Percentiles rank a stretch among this genome's conserved stretches.
phyloP scores from a whole-genome alignment of 2,329 filamentous ascomycete species.

The Elsinoe perseae region DNA sequence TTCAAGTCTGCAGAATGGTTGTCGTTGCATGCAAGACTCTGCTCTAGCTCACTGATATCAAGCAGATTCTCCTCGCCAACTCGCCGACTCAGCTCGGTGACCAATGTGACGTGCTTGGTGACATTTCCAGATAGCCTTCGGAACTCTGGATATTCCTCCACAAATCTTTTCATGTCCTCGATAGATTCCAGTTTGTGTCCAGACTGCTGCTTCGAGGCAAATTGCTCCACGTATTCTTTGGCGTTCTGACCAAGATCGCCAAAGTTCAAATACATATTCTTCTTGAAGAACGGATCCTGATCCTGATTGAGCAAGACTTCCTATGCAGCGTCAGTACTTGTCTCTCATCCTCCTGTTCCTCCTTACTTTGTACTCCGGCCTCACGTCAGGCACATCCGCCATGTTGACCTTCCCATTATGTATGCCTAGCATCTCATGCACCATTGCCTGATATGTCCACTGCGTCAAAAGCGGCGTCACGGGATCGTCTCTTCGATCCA shows the following conservation, averaged over 20 bases:
- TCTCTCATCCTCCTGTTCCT: background rate
- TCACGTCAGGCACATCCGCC: slow-evolving; percentile 71
- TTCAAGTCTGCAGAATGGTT: slow-evolving; percentile 89
- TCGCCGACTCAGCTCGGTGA: slow-evolving; percentile 82
- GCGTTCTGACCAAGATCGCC: slow-evolving; percentile 92
- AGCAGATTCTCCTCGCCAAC: slow-evolving; percentile 79
- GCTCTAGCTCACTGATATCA: slow-evolving; percentile 96
- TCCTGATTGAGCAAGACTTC: slow-evolving; percentile 95
- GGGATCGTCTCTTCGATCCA: slow-evolving; percentile 89
- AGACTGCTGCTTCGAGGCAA: slow-evolving; percentile 94
- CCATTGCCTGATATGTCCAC: slow-evolving; percentile 99
- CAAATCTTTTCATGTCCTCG: slow-evolving; percentile 97
- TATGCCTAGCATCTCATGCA: slow-evolving; percentile 90
- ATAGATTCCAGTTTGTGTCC: slow-evolving; percentile 96
- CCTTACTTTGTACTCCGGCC: slow-evolving; percentile 65
- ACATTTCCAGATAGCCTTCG: slow-evolving; percentile 95
- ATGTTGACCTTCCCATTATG: slow-evolving; percentile 91
- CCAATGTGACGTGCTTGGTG: slow-evolving; percentile 94
- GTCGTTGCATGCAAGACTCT: slow-evolving; percentile 93
- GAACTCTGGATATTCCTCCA: slow-evolving; percentile 98
- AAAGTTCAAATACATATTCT: slow-evolving; percentile 99
- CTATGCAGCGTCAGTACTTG: slow-evolving; percentile 21
- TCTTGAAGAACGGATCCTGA: slow-evolving; percentile 97
- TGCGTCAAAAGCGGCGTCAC: slow-evolving; percentile 91
- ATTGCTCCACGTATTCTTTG: slow-evolving; percentile 98